These are phyloP conservation scores for Penicillium verhagenii DNA, from an alignment of 495 filamentous ascomycete genomes.

Conservation along the genomic window DNA sequence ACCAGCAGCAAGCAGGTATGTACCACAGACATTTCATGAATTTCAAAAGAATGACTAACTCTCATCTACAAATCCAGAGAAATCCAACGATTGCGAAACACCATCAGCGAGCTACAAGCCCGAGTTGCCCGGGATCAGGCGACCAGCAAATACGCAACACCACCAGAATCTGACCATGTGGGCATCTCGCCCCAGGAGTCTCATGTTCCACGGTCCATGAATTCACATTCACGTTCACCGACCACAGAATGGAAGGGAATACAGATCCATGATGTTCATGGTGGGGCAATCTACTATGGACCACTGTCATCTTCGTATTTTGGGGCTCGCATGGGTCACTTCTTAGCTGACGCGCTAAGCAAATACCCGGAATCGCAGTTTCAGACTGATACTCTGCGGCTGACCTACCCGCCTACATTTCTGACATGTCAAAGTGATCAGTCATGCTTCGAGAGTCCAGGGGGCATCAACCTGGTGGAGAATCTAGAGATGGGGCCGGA, in stretches of 20 bases:
- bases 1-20: constrained; percentile 18
- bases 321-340: constrained; percentile 24
- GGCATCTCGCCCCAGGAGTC: background rate
- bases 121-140: background rate
- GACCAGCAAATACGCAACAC: constrained; percentile 1
- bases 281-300: constrained; percentile 26
- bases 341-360: constrained; percentile 23
- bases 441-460: background rate
- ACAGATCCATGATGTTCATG: constrained; percentile 6
- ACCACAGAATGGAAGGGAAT: constrained; percentile 18
- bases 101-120: constrained; percentile 38
- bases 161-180: background rate
- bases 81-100: constrained; percentile 40
- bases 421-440: background rate
- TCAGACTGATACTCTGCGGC: background rate
- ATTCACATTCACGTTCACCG: background rate
- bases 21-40: background rate
- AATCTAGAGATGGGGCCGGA: background rate
- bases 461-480: too few species aligned
- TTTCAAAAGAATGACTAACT: background rate
- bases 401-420: background rate
- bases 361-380: background rate
- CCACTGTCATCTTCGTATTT: constrained; percentile 32
- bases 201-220: background rate
- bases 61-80: constrained; percentile 20